phyloP scores from a whole-genome alignment of 2,329 filamentous ascomycete species.

The Calonectria multiphialidica region DNA sequence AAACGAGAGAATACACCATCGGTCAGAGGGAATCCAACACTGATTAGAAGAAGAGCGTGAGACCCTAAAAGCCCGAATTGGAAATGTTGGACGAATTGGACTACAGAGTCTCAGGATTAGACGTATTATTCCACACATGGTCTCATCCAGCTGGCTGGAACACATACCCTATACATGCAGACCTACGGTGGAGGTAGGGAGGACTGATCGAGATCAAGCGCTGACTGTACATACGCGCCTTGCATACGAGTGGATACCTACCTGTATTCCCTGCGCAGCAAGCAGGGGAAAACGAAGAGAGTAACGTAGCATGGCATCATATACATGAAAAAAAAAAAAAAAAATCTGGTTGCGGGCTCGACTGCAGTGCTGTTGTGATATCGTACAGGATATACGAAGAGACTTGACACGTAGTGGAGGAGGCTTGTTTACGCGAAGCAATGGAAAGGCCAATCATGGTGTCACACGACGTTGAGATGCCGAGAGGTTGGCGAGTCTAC shows the following conservation, averaged over 20 bases:
- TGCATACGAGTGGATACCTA: background rate
- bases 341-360: background rate
- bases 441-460: background rate
- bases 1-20: background rate
- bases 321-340: too few species aligned
- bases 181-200: background rate
- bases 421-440: background rate
- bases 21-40: background rate
- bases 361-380: background rate
- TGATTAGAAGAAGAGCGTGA: background rate
- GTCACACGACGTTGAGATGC: background rate
- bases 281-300: background rate
- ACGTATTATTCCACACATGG: background rate
- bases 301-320: conserved; percentile 1
- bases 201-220: conserved; percentile 3
- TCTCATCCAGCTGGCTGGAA: background rate
- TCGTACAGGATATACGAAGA: background rate
- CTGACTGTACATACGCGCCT: background rate
- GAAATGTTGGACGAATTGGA: background rate
- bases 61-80: background rate
- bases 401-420: background rate
- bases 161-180: background rate
- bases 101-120: background rate
- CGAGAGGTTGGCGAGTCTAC: background rate
- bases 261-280: background rate